Base-by-base conservation (phyloP, 306 rosid genomes). In the Luffa acutangula region DNA sequence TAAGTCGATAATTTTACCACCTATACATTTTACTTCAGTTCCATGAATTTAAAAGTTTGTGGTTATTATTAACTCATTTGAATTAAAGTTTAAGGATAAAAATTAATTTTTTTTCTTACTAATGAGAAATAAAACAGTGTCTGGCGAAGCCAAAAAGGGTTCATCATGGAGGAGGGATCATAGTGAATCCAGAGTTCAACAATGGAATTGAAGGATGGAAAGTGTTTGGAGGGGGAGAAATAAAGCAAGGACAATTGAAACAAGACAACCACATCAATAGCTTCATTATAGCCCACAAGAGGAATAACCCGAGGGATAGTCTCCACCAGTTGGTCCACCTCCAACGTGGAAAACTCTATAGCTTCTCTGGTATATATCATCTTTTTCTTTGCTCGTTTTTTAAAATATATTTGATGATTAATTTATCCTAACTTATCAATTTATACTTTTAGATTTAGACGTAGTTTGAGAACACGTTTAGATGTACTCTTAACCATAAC, bases 81-180 rank as follows among this genome's bases (percentile, higher is more conserved):
- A 57, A 57, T 21, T 57, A 53, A 53, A 57, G 11, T 57, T 20
- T 21, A 57, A 25, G 5, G 5, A 57, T 57, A 20, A 8, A 57
- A 58, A n/a, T 4, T 4, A 6, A 2, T 57, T 57, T n/a, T 18
- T 57, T 57, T 6, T 6, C 15, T 4, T 18, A 1, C 7, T 6
- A 7, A 9, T 4, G 13, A 20, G 13, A 57, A 57, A 57, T 18
- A 21, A 70, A 76, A 72, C 89, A 93, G 98, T 93, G 98, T n/a
- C 64, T 83, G 84, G 81, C 0, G 73, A 90, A 87, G 82, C 91
- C 98, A 33, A 36, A 65, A 5, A 85, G 54, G 78, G 85, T 89
- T 82, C 86, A 82, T 17, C 85, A 92, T 83, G 91, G 91, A 79
- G 98, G 98, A 42, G 98, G 98, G 52, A 80, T 92, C 39, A 86